Percentiles rank a stretch among this genome's conserved stretches.
These are phyloP conservation scores for Fusarium sambucinum DNA, from an alignment of 2,329 filamentous ascomycete species.

Conservation along the genomic window DNA sequence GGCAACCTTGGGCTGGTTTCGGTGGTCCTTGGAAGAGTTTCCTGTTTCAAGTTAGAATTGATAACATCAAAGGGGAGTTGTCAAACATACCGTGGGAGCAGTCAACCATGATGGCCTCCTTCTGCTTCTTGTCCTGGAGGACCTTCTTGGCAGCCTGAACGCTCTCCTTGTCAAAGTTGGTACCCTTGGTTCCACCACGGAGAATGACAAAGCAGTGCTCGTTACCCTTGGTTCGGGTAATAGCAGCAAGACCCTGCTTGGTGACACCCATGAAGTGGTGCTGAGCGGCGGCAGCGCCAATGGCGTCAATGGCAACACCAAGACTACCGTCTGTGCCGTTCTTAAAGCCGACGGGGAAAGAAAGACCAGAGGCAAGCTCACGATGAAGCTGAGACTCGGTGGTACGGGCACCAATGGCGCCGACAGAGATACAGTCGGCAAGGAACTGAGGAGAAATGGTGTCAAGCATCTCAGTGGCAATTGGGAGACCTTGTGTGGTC, in stretches of 20 bases:
- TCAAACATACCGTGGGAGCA: constrained; percentile 89
- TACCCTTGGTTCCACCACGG: constrained; percentile 88
- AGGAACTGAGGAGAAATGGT: constrained; percentile 99
- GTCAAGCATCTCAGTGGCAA: constrained; percentile 98
- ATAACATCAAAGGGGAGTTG: constrained; percentile 18
- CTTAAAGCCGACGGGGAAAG: constrained; percentile 99
- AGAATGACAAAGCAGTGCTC: constrained; percentile 98
- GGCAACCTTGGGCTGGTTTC: constrained; percentile 95
- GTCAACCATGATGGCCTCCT: constrained; percentile 95
- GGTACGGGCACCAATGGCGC: constrained; percentile 94
- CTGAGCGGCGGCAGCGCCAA: constrained; percentile 84
- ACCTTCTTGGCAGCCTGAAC: constrained; percentile 83
- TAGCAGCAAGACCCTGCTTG: constrained; percentile 95
- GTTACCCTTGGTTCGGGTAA: constrained; percentile 92
- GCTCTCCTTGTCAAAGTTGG: constrained; percentile 91
- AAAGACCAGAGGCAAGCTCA: constrained; percentile 93
- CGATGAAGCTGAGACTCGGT: constrained; percentile 97
- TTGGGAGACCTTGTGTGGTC: constrained; percentile 88
- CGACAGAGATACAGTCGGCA: constrained; percentile 93
- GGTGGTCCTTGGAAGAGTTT: constrained; percentile 97
- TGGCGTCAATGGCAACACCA: constrained; percentile 93
- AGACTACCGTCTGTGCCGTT: constrained; percentile 97
- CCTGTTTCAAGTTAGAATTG: constrained; percentile 63
- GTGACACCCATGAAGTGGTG: constrained; percentile 99
- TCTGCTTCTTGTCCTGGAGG: constrained; percentile 84